phyloP scores from a whole-genome alignment of 257 asterid genomes.

The Solanum okadae region DNA sequence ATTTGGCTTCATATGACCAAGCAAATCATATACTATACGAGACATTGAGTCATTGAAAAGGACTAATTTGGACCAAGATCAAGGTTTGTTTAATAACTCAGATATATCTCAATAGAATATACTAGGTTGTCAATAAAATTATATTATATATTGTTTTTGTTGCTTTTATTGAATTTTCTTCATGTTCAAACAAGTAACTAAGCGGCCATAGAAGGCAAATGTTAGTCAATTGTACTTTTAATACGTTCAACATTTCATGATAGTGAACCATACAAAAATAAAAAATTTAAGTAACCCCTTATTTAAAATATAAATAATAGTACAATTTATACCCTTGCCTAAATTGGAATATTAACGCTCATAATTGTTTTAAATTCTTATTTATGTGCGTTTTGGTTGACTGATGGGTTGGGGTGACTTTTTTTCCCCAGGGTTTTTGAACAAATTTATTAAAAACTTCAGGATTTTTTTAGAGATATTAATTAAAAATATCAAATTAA shows the following conservation, averaged over 20 bases:
- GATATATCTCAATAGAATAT: background rate
- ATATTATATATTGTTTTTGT: background rate
- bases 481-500: background rate
- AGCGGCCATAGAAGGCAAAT: background rate
- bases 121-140: background rate
- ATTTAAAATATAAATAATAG: background rate
- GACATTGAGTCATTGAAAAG: background rate
- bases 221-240: background rate
- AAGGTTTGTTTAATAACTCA: background rate
- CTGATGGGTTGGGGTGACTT: background rate
- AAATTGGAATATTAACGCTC: background rate
- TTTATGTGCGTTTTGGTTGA: background rate
- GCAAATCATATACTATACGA: background rate
- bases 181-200: background rate
- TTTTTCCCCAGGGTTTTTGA: background rate
- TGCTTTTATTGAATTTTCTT: background rate
- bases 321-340: background rate
- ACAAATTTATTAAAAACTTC: background rate
- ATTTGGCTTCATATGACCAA: background rate
- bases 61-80: background rate
- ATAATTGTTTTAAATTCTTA: background rate
- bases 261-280: background rate
- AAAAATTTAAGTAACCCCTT: background rate
- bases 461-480: background rate
- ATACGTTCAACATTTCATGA: background rate